Base-by-base conservation (phyloP, 306 rosid species). In the Castanea crenata region DNA sequence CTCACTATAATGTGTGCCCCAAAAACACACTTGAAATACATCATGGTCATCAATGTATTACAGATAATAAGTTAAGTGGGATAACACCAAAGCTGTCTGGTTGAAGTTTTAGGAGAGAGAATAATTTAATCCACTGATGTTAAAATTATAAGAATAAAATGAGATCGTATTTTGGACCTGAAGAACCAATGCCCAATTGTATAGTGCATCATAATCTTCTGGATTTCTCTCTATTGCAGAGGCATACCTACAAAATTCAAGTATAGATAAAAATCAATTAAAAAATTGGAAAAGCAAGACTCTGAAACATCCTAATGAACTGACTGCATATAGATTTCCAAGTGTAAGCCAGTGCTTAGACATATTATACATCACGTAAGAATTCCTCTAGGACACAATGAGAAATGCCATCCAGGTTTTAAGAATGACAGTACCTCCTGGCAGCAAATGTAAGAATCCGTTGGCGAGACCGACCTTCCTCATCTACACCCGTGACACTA, bases 361-460 rank as follows among this genome's bases (percentile, higher is more conserved):
- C 54, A 63, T 3, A 63, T 16, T 29, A 63, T 6, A 63, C n/a
- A 25, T 63, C 38, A 27, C 1, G 15, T 32, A 27, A 63, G 20
- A 11, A 63, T 63, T 63, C 15, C 4, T 5, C 4, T 27, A 19
- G 16, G 38, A 27, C 15, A 14, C 69, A 18, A 6, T 29, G 38
- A 49, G 32, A 14, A n/a, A 68, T 55, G 49, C 57, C 5, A 23
- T 13, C 23, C 21, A 57, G 72, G 63, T 55, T 58, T 65, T 73
- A 68, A 63, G 65, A 75, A 79, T 18, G 23, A 79, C 6, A 10
- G 79, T 84, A 96, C 99, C 99, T 96, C 87, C 87, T 90, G 67
- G 99, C 99, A 84, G 98, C 99, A 86, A 93, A 93, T 49, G 98
- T 91, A 81, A 96, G 99, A 80, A 96, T 94, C 55, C 99, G 80